Base-by-base conservation (phyloP, 1,284 basidiomycete species). In the Blastosporella zonata region DNA sequence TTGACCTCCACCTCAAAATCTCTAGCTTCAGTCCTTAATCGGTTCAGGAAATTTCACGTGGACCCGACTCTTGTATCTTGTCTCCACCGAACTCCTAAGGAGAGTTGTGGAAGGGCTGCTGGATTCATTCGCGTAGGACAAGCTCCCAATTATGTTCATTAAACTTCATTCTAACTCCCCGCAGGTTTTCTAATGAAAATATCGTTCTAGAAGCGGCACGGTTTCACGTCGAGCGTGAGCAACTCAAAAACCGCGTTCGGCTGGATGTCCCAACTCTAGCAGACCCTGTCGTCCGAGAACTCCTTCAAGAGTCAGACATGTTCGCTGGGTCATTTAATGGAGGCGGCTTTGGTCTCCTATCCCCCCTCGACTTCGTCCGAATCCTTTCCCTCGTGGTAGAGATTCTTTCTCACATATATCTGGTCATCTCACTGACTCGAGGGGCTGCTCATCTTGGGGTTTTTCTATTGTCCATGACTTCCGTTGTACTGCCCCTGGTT, bases 271-370 rank as follows among this genome's bases (percentile, higher is more conserved):
- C 87, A 45, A 84, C 87, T 3, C 72, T 90, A 40, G 74, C 82
- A 40, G 84, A 90, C 59, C 83, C 87, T 31, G 64, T 72, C 52
- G 73, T 87, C 17, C 79, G 82, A 46, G 87, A 89, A 57, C 75
- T 91, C 25, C 72, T 92, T n/a, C 81, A 86, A 55, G 90, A 93
- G 67, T 89, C 89, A 12, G 90, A 90, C 58, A 74, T 86, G 20
- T 87, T 89, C 59, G 84, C 87, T 37, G 75, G 80, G 49, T 87
- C 87, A 6, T 86, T 91, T 63, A 80, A 76, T 55, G 82, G 82
- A 42, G 78, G 81, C 29, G 75, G 82, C 22, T 84, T 87, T 66
- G 83, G 85, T 34, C 71, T 89, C 25, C 72, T 87, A 54, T 88
- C 86, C 1, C 85, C 87, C 6, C 73, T 91, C 46, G 85, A 91